Conservation (phyloP, 2,329 filamentous ascomycete species). For the Penicillium sclerotiorum region DNA sequence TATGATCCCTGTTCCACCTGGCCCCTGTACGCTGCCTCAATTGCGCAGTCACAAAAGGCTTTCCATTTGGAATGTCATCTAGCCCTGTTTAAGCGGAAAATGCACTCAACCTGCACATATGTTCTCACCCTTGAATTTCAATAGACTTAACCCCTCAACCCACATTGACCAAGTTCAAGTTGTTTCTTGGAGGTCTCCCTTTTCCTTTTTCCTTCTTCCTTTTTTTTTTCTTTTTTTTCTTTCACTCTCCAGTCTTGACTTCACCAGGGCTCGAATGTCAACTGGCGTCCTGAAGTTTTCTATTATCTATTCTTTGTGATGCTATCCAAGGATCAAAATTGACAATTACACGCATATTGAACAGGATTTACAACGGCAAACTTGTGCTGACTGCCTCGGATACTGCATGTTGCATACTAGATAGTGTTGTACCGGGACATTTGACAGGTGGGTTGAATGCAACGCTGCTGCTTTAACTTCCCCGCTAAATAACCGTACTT, state of each 20-base stretch:
- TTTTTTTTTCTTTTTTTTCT: not conserved
- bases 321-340: not conserved
- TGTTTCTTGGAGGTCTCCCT: not conserved
- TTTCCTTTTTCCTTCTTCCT: not conserved
- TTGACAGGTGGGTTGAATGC: constrained; percentile 5
- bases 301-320: not conserved
- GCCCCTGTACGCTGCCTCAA: too few relatives aligned
- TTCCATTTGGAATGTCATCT: not conserved
- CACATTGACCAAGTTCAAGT: too few relatives aligned
- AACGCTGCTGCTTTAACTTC: too few relatives aligned
- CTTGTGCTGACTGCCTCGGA: not conserved
- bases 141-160: too few relatives aligned
- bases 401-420: too few relatives aligned
- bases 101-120: constrained; percentile 2
- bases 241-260: too few relatives aligned
- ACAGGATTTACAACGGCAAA: not conserved
- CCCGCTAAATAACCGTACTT: too few relatives aligned
- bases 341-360: not conserved
- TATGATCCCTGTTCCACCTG: too few relatives aligned
- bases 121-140: not conserved
- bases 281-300: too few relatives aligned
- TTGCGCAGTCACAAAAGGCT: too few relatives aligned
- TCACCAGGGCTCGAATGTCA: too few relatives aligned
- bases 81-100: constrained; percentile 7
- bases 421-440: too few relatives aligned